Percentiles rank a stretch among this genome's conserved stretches.
These are phyloP conservation scores for Lichtheimia corymbifera DNA, from an alignment of 371 early-diverging fungal genomes.

Conservation along the genomic window DNA sequence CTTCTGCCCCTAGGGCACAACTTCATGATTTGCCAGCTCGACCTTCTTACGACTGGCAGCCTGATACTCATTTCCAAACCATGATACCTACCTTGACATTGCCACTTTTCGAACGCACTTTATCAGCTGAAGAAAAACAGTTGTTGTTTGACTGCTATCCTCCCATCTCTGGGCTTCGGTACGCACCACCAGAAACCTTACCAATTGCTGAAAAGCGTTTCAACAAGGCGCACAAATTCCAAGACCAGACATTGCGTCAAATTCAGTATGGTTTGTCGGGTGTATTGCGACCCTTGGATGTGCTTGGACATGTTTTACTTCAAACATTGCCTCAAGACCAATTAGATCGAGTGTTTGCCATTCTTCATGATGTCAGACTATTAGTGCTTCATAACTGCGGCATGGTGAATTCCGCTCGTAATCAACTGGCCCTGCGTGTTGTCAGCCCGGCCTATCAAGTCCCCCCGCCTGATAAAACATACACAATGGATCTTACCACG, in stretches of 20 bases:
- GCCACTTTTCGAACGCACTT: too few relatives aligned
- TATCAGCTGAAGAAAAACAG: too few relatives aligned
- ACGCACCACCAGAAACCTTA: not conserved
- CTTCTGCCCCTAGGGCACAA: too few relatives aligned
- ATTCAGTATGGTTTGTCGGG: constrained; percentile 15
- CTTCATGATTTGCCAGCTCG: too few relatives aligned
- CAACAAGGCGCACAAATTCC: not conserved
- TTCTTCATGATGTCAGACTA: constrained; percentile 11
- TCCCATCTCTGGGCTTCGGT: not conserved
- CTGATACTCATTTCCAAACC: too few relatives aligned
- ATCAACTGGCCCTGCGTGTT: constrained; percentile 19
- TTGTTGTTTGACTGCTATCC: constrained; percentile 8
- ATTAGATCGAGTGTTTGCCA: not conserved
- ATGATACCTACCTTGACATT: too few relatives aligned
- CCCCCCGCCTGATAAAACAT: too few relatives aligned
- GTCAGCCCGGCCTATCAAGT: too few relatives aligned
- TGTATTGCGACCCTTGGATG: constrained; percentile 12
- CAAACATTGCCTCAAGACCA: not conserved
- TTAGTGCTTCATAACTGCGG: constrained; percentile 8
- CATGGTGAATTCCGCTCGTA: constrained; percentile 4
- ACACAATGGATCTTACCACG: not conserved
- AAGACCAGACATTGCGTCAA: constrained; percentile 9
- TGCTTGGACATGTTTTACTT: constrained; percentile 7
- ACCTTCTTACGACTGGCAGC: too few relatives aligned
- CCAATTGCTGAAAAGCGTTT: not conserved